A percentile compares a stretch with the other conserved stretches of the same genome.
phyloP scores from a whole-genome alignment of 768 basidiomycete species.

The Piloderma croceum region DNA sequence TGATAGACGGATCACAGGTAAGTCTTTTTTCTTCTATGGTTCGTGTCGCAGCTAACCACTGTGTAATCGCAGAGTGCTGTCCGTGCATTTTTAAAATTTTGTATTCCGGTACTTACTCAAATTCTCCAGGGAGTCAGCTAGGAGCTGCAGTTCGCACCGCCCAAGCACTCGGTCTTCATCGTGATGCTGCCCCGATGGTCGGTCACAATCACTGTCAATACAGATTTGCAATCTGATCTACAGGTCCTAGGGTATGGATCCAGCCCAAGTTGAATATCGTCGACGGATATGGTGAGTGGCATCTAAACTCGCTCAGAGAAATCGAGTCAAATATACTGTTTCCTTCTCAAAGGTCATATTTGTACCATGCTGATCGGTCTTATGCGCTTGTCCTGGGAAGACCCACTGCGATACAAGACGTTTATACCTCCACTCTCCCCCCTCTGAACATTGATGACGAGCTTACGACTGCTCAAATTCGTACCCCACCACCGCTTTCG shows the following conservation, averaged over 20 bases:
- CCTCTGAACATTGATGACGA: conserved; percentile 72
- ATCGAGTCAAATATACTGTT: conserved; percentile 8
- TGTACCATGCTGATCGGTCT: conserved; percentile 92
- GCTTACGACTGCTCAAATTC: conserved; percentile 36
- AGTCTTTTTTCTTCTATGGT: too few species aligned
- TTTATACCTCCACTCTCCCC: conserved; percentile 76
- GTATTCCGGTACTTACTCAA: too few species aligned
- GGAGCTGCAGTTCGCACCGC: too few species aligned
- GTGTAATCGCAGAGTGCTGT: too few species aligned
- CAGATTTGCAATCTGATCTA: conserved; percentile 8
- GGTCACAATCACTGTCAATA: conserved; percentile 17
- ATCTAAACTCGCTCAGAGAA: not conserved
- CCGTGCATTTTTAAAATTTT: too few species aligned
- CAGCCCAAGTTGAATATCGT: conserved; percentile 78
- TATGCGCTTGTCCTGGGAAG: conserved; percentile 89
- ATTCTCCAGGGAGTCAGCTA: too few species aligned
- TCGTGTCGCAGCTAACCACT: too few species aligned
- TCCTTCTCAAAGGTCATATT: conserved; percentile 56
- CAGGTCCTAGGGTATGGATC: conserved; percentile 61
- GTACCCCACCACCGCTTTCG: conserved; percentile 52
- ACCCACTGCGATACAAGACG: conserved; percentile 85
- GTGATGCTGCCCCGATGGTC: conserved; percentile 82
- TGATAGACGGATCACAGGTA: conserved; percentile 86
- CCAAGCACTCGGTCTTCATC: conserved; percentile 90
- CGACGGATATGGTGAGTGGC: conserved; percentile 74